These are phyloP conservation scores for Colletotrichum abscissum DNA, from an alignment of 2,329 filamentous ascomycete species.

Conservation along the genomic window DNA sequence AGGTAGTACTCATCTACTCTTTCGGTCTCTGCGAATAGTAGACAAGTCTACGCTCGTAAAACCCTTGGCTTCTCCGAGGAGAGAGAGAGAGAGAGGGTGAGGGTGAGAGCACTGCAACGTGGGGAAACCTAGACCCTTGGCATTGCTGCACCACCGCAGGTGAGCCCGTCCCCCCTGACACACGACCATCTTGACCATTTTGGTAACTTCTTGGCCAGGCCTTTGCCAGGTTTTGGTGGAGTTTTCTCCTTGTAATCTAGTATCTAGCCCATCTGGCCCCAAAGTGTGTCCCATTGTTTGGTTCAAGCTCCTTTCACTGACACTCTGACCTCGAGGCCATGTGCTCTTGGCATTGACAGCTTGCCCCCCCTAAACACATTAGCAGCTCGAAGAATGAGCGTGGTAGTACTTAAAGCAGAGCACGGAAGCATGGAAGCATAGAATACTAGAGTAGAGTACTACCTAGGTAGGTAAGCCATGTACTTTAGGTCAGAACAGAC, in stretches of 20 bases:
- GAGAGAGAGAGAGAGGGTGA: no score
- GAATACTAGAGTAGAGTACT: not conserved
- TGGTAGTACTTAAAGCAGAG: not conserved
- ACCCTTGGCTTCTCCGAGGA: not conserved
- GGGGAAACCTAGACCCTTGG: conserved; percentile 17
- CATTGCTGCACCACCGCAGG: conserved; percentile 20
- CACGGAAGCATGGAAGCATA: not conserved
- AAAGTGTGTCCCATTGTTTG: not conserved
- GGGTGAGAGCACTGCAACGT: not conserved
- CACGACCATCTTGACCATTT: not conserved
- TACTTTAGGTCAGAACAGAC: conserved; percentile 23
- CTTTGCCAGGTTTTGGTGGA: conserved; percentile 1
- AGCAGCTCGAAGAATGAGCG: not conserved
- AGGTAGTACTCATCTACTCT: not conserved
- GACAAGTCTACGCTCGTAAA: not conserved
- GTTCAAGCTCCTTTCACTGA: not conserved
- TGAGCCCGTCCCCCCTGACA: conserved; percentile 26
- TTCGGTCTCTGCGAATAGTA: not conserved
- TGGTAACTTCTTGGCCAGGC: not conserved
- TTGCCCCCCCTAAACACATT: not conserved
- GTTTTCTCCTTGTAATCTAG: conserved; percentile 13
- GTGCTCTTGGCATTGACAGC: conserved; percentile 5
- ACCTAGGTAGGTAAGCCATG: not conserved
- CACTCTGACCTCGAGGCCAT: not conserved
- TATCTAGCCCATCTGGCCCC: not conserved